These are phyloP conservation scores for Podaxis pistillaris DNA, from an alignment of 768 basidiomycete species.

Conservation along the genomic window DNA sequence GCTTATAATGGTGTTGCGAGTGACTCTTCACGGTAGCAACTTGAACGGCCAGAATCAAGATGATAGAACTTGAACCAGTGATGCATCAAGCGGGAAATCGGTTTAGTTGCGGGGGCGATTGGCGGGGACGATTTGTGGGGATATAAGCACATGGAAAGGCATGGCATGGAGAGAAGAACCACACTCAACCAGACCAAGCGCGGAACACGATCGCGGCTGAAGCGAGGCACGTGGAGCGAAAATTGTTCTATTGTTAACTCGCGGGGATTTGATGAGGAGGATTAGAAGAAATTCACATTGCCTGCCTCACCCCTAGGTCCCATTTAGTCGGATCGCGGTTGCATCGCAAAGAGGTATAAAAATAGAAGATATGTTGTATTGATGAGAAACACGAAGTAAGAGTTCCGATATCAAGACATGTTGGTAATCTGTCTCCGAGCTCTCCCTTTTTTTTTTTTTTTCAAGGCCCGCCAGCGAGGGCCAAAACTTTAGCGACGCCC, in stretches of 20 bases:
- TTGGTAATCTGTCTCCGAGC: background rate
- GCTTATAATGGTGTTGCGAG: background rate
- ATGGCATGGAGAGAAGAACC: background rate
- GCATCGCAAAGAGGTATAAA: background rate
- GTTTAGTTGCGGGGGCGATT: too few relatives aligned
- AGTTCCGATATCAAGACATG: background rate
- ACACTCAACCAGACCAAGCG: background rate
- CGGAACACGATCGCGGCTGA: background rate
- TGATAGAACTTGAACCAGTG: too few relatives aligned
- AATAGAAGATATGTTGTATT: background rate
- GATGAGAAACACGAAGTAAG: background rate
- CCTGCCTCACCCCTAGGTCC: background rate
- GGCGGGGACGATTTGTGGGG: too few relatives aligned
- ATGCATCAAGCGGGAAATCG: too few relatives aligned
- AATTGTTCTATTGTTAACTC: background rate
- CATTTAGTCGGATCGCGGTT: background rate
- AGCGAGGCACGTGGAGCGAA: background rate
- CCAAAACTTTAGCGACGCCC: constrained; percentile 54
- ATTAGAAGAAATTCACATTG: background rate
- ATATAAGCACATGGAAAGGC: too few relatives aligned
- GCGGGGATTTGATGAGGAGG: background rate
- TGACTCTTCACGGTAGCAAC: background rate
- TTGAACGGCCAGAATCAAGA: background rate
- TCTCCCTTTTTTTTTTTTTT: background rate
- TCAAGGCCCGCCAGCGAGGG: constrained; percentile 50